Conservation (phyloP, 2,329 filamentous ascomycete genomes). For the Thelonectria blattea region DNA sequence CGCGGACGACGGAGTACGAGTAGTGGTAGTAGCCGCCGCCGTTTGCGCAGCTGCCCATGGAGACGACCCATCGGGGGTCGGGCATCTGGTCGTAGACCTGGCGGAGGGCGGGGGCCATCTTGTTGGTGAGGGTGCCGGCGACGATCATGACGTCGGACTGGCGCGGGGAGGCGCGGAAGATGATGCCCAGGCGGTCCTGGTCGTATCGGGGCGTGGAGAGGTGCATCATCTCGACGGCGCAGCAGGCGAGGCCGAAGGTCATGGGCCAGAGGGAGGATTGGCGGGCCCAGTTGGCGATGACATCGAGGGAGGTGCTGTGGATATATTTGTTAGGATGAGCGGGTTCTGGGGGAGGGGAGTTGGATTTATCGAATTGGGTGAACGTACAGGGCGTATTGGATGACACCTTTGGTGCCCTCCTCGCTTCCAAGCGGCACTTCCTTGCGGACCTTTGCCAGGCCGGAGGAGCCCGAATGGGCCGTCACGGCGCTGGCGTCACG, state of each 20-base stretch:
- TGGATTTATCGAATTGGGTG: neutral
- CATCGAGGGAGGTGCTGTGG: slow-evolving; percentile 75
- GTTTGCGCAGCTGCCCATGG: slow-evolving; percentile 85
- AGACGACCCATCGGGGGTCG: slow-evolving; percentile 83
- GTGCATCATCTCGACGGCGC: slow-evolving; percentile 93
- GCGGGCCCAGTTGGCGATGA: slow-evolving; percentile 82
- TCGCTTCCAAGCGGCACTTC: slow-evolving; percentile 81
- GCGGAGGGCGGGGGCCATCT: slow-evolving; percentile 90
- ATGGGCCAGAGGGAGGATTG: slow-evolving; percentile 88
- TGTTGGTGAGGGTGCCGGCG: slow-evolving; percentile 90
- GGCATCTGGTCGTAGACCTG: slow-evolving; percentile 97
- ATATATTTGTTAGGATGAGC: slow-evolving; percentile 13
- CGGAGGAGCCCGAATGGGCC: slow-evolving; percentile 58
- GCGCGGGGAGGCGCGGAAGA: slow-evolving; percentile 86
- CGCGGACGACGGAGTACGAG: slow-evolving; percentile 77
- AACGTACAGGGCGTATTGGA: slow-evolving; percentile 87
- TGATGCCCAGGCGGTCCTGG: slow-evolving; percentile 86
- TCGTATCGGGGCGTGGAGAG: slow-evolving; percentile 87
- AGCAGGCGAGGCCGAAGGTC: slow-evolving; percentile 88
- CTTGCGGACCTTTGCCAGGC: slow-evolving; percentile 63
- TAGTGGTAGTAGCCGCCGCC: slow-evolving; percentile 89
- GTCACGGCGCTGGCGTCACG: slow-evolving; percentile 66
- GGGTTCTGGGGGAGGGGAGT: neutral
- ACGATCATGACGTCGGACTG: slow-evolving; percentile 95
- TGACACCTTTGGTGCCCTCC: slow-evolving; percentile 77